Percentiles rank a stretch among this genome's conserved stretches.
phyloP scores from a whole-genome alignment of 2,329 filamentous ascomycete genomes.

The Amphichorda felina region DNA sequence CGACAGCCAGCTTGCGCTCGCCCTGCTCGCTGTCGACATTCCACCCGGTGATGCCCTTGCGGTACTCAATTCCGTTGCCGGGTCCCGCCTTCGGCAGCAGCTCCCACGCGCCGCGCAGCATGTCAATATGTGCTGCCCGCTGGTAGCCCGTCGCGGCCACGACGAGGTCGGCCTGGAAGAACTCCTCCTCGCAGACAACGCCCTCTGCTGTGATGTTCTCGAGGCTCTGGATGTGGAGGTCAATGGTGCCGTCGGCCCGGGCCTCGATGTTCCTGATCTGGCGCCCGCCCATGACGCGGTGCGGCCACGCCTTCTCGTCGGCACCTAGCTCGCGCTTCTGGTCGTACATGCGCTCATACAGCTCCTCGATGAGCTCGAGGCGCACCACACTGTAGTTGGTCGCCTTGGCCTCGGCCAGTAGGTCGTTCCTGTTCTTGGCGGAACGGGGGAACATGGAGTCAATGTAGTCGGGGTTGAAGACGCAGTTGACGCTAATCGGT shows the following conservation, averaged over 20 bases:
- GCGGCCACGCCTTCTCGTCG: slow-evolving; percentile 66
- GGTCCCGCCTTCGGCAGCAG: slow-evolving; percentile 47
- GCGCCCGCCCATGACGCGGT: slow-evolving; percentile 63
- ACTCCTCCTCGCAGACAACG: slow-evolving; percentile 21
- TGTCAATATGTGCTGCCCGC: slow-evolving; percentile 64
- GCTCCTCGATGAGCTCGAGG: slow-evolving; percentile 75
- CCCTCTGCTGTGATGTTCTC: slow-evolving; percentile 20
- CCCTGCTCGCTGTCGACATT: slow-evolving; percentile 24
- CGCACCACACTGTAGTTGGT: slow-evolving; percentile 96
- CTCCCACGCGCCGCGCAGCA: slow-evolving; percentile 55
- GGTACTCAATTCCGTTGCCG: slow-evolving; percentile 12
- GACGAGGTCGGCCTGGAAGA: slow-evolving; percentile 57
- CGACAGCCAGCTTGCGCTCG: slow-evolving; percentile 48
- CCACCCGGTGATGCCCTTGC: slow-evolving; percentile 26
- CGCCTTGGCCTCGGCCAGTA: slow-evolving; percentile 58
- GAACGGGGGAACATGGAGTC: slow-evolving; percentile 63
- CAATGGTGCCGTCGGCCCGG: slow-evolving; percentile 36
- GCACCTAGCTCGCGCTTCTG: slow-evolving; percentile 61
- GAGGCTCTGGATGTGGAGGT: slow-evolving; percentile 43
- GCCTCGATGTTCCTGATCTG: slow-evolving; percentile 51
- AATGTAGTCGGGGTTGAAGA: slow-evolving; percentile 83
- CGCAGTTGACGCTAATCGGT: slow-evolving; percentile 67
- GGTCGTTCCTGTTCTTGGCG: slow-evolving; percentile 44
- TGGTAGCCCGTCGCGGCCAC: slow-evolving; percentile 83
- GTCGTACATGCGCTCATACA: slow-evolving; percentile 81